A percentile compares a stretch with the other conserved stretches of the same genome.
Evolutionary conservation across 495 filamentous ascomycete genomes (phyloP).

Genomic region (Aspergillus hancockii): DNA sequence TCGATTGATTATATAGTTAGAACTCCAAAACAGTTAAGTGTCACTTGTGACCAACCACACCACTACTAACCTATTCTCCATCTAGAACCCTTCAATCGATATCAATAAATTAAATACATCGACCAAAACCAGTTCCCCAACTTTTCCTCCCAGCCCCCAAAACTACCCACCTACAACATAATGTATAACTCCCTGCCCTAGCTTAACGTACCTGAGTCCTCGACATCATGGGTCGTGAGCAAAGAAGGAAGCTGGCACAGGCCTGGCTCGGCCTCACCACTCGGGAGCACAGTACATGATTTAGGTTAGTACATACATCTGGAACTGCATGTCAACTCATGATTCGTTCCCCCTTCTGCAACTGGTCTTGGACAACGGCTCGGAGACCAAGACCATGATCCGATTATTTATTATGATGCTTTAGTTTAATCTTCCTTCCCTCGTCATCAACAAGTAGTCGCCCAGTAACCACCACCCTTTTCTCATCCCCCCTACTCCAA

Average conservation of each 20-base stretch:
- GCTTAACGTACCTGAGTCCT: not conserved
- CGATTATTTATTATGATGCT: slow-evolving; percentile 1
- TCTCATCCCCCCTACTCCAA: too few relatives aligned
- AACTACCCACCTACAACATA: not conserved
- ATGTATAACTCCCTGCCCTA: not conserved
- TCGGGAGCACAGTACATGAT: not conserved
- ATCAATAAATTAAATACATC: not conserved
- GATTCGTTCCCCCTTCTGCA: not conserved
- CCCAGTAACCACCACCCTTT: too few relatives aligned
- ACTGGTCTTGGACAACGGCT: not conserved
- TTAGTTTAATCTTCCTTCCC: not conserved
- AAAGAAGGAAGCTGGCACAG: not conserved
- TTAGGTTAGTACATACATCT: not conserved
- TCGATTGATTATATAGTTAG: slow-evolving; percentile 2
- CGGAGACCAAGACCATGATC: not conserved
- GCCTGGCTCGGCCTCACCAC: not conserved
- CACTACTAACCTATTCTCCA: not conserved
- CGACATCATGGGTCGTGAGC: not conserved
- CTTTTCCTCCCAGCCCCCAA: too few relatives aligned
- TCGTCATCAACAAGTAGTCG: too few relatives aligned
- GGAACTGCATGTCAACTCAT: slow-evolving; percentile 3
- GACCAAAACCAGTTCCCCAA: too few relatives aligned
- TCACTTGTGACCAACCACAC: not conserved
- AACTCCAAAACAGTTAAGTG: not conserved
- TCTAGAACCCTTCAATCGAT: not conserved